These are phyloP conservation scores for Inga oerstediana DNA, from an alignment of 306 rosid genomes.

Conservation along the genomic window DNA sequence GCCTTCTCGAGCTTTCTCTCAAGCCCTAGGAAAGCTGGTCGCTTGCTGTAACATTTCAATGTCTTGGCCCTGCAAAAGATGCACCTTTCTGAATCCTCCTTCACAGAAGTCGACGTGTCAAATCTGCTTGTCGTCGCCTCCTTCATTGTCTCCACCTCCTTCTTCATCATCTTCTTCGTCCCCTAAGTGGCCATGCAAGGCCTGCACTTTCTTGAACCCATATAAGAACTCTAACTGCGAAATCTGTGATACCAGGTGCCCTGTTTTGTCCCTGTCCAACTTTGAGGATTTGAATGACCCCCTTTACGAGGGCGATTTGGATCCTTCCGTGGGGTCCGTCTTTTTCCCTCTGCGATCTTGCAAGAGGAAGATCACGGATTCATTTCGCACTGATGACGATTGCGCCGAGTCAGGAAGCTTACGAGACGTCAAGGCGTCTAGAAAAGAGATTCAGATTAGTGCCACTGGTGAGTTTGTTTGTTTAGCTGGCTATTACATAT, in stretches of 20 bases:
- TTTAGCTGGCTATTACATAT: not conserved
- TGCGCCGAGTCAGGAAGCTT: conserved; percentile 25
- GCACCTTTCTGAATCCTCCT: conserved; percentile 80
- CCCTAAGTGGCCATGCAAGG: conserved; percentile 87
- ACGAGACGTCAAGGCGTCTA: conserved; percentile 33
- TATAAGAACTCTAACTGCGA: conserved; percentile 62
- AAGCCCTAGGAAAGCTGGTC: conserved; percentile 41
- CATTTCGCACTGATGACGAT: conserved; percentile 30
- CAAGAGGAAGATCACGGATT: conserved; percentile 51
- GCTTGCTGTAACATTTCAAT: conserved; percentile 24
- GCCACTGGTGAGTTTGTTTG: conserved; percentile 41
- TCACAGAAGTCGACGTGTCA: conserved; percentile 61
- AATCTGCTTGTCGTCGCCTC: conserved; percentile 53
- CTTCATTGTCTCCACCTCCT: conserved; percentile 22
- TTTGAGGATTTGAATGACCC: conserved; percentile 56
- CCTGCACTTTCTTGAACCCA: conserved; percentile 85
- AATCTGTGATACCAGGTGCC: conserved; percentile 67
- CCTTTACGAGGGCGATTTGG: conserved; percentile 40
- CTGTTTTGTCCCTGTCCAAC: conserved; percentile 60
- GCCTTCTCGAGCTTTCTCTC: not conserved
- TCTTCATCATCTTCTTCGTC: conserved; percentile 40
- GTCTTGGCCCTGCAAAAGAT: conserved; percentile 79
- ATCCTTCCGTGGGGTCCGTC: conserved; percentile 70
- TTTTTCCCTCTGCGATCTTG: conserved; percentile 76
- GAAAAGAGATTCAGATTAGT: conserved; percentile 17